Base-by-base conservation (phyloP, 2,329 filamentous ascomycete species). In the Ascochyta rabiei region DNA sequence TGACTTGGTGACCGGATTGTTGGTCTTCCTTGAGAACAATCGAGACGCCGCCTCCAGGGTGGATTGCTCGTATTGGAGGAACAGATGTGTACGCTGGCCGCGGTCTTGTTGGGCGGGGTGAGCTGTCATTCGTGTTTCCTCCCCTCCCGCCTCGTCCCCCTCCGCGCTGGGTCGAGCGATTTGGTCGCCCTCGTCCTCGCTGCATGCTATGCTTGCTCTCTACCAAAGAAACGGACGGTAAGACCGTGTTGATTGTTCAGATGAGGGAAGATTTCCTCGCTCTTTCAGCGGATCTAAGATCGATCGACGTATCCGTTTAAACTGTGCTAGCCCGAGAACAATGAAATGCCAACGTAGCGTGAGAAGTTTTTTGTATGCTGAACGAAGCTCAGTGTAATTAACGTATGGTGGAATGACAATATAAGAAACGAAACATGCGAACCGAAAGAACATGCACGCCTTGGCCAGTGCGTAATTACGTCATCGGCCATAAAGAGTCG, bases 11-110 rank as follows among this genome's bases (percentile, higher is more conserved):
- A 6, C 89, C 90, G 0, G 89, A 91, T 1, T 83, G 84, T 70
- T 93, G 90, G 73, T 93, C 89, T 57, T 83, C 80, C 67, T 93
- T 93, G 28, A 92, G 80, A 1, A 93, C 80, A 50, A 93, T 90
- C 43, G 86, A 89, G 48, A 93, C 90, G 4, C 69, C 59, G 4
- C 86, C 84, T 31, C 89, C 89, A 0, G 82, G 81, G 0, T 82
- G 80, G 4, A 90, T 50, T 10, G 56, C 39, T 8, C 60, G 24
- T 46, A 58, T 45, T 1, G 61, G 33, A 3, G 71, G 71, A 8
- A 74, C 66, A 31, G 62, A 53, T n/a, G 57, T 42, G 34, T 59
- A 52, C 9, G 60, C 48, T 23, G 54, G 57, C 7, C 48, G 41
- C 23, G 47, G 53, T 28, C 46, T 47, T 42, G 53, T 19, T 40